Percentiles rank a stretch among this genome's conserved stretches.
Evolutionary conservation across 2,329 filamentous ascomycete species (phyloP).

Genomic region (Colletotrichum sp.): DNA sequence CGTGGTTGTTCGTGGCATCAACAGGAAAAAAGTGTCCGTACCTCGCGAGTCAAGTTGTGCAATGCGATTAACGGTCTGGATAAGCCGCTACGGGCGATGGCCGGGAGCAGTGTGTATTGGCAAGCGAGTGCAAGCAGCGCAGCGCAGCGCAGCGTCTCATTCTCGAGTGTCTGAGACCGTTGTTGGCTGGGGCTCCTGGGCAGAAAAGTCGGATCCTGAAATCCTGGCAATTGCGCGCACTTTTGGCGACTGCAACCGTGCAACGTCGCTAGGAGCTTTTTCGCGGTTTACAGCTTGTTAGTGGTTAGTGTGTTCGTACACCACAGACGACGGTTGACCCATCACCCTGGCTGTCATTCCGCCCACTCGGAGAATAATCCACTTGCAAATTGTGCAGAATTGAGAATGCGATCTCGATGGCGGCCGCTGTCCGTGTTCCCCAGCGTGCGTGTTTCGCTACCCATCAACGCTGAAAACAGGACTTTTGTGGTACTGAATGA

Average conservation of each 20-base stretch:
- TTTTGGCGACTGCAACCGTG: slow-evolving; percentile 12
- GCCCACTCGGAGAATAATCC: neutral
- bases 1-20: neutral
- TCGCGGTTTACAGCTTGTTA: neutral
- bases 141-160: neutral
- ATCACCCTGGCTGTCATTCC: neutral
- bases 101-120: neutral
- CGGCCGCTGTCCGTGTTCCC: neutral
- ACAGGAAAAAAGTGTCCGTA: neutral
- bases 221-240: neutral
- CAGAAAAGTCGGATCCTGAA: neutral
- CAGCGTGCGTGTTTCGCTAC: neutral
- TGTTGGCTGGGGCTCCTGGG: neutral
- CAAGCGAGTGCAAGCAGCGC: neutral
- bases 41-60: neutral
- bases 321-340: neutral
- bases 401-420: neutral
- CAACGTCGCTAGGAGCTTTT: slow-evolving; percentile 11
- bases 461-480: neutral
- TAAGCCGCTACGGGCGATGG: neutral
- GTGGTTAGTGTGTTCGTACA: neutral
- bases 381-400: neutral
- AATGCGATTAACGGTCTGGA: neutral
- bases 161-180: neutral
- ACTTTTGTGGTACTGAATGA: neutral